phyloP scores from a whole-genome alignment of 2,329 filamentous ascomycete genomes.

The Hymenoscyphus occultus region DNA sequence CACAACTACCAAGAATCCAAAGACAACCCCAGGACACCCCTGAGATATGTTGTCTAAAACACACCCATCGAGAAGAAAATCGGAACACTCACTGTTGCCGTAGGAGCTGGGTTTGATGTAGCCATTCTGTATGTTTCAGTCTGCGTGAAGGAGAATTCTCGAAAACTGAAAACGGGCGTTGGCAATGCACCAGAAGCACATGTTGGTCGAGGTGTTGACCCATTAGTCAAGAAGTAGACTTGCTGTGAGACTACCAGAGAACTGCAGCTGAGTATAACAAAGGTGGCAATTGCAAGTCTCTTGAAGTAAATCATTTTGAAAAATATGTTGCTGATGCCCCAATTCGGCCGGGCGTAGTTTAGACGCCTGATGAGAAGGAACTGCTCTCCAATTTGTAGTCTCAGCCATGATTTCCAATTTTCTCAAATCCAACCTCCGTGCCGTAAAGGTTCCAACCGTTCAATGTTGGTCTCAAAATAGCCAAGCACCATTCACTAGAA shows the following conservation, averaged over 20 bases:
- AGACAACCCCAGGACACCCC: too few relatives aligned
- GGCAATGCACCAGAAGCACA: neutral
- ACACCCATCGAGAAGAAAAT: too few relatives aligned
- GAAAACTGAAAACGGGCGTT: neutral
- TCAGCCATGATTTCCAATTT: too few relatives aligned
- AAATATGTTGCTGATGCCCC: neutral
- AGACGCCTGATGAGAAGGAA: too few relatives aligned
- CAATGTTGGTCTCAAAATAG: too few relatives aligned
- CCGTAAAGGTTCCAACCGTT: too few relatives aligned
- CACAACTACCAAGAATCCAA: too few relatives aligned
- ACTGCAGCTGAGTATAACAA: neutral
- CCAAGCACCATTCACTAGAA: too few relatives aligned
- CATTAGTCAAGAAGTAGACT: neutral
- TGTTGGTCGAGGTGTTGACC: neutral
- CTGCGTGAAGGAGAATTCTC: neutral
- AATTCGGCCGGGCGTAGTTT: too few relatives aligned
- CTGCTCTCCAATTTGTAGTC: too few relatives aligned
- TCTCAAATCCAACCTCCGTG: too few relatives aligned
- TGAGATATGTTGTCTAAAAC: too few relatives aligned
- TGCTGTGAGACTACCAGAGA: neutral
- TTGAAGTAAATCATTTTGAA: neutral
- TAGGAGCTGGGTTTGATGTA: neutral
- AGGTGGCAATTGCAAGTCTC: neutral
- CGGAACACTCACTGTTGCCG: neutral
- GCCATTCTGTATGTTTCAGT: neutral